Evolutionary conservation across 305 asterid species (phyloP), one percentile per base, ranked within the genome.

Genomic region (Solanum hybrid): DNA sequence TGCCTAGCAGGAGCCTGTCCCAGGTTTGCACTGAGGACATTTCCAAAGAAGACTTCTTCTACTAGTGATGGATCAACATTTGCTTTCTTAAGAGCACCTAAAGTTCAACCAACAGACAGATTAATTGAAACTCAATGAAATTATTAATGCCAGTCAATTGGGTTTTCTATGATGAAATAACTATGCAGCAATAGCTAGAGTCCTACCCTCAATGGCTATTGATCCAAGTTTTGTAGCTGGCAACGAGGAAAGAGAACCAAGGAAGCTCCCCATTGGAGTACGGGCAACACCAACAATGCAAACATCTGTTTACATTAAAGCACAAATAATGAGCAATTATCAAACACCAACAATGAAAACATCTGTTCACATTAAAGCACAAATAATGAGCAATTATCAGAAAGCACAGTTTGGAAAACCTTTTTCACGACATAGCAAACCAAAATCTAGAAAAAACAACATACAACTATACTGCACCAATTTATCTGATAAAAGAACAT

Each of bases 1-100:
- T 98, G 99, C 90, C 99, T 95, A n/a, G 99, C 99, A 22, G 99
- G 99, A 92, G 99, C 99, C 93, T 98, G 99, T 79, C 99, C 99
- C 92, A 98, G 91, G 90, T 98, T 98, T 88, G 99, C 99, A 85
- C 98, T 96, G 85, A 98, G 98, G 37, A 98, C 99, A 92, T 98
- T 98, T 73, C 99, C 99, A 75, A 98, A 96, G 94, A 94, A 79
- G 79, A 98, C 98, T 93, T 96, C 99, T 93, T 96, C 97, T 69
- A 98, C 99, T 86, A 96, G 96, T 32, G 98, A 93, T 51, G 99
- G 97, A 88, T 98, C 98, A 80, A 98, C 88, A 85, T 94, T 93
- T 64, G 98, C 98, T 92, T 98, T 95, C 93, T 96, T 95, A 89
- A 98, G 95, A 91, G 98, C 99, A 93, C 96, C 99, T 98, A 90